Evolutionary conservation across 192 early-diverging fungal species (phyloP), one percentile per base, ranked within the genome.

Genomic region (Thamnidium elegans): DNA sequence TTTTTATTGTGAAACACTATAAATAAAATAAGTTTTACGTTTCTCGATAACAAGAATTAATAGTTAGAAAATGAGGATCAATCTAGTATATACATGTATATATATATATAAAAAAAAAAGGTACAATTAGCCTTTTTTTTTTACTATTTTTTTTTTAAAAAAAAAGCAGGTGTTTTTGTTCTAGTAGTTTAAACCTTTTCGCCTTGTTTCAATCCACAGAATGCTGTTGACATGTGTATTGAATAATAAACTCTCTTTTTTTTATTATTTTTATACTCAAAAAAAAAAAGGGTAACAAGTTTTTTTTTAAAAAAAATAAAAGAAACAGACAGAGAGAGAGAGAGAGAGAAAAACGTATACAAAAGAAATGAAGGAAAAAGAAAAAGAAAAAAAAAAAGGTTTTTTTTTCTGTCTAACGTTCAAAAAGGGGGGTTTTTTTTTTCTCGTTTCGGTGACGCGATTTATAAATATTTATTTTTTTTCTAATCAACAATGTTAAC

Each of bases 401-500:
- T 20, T 32, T 58, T 42, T 58, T 44, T 58, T 58, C 19, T 44
- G 7, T 44, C 32, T 43, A 14, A 51, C 34, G 36, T 39, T 39
- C 36, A 39, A 39, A 39, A 39, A 39, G 9, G 9, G 9, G 36
- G 36, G 36, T n/a, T 3, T 54, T 54, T 26, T 54, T 54, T 47
- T 1, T 15, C 14, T 19, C 47, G 30, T 51, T 51, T 51, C 21
- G 20, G 23, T 30, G 52, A 54, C 23, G 23, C 52, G 52, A 15
- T 54, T 54, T 39, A 39, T 39, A 39, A 36, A 36, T 7, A 39
- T 39, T 39, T 39, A 3, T 6, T 9, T 39, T 9, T 6, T 9
- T 39, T 39, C 36, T 65, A 70, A 58, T 70, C 63, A 23, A 73
- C 47, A 34, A 73, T 47, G 26, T 63, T 58, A 30, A 73, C 50